These are phyloP conservation scores for Sorghum bicolor DNA, from an alignment of 176 grass and related monocot species.

Conservation along the genomic window DNA sequence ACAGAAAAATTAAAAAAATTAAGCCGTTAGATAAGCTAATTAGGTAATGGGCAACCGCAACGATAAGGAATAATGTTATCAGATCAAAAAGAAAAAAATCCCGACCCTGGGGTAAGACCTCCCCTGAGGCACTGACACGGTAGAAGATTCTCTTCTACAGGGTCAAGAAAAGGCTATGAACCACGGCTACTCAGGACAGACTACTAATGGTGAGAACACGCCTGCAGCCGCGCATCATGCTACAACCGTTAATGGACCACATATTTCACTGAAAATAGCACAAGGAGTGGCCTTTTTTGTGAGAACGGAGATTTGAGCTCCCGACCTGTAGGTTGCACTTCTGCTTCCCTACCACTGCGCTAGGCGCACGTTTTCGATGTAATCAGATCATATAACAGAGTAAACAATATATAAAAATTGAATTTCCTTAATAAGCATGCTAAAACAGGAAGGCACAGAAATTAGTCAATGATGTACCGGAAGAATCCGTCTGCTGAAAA, in stretches of 20 bases:
- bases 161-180: neutral
- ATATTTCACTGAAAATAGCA: neutral
- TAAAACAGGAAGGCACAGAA: conserved; percentile 4
- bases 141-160: neutral
- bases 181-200: neutral
- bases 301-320: neutral
- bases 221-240: neutral
- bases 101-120: neutral
- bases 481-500: conserved; percentile 7
- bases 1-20: conserved; percentile 16
- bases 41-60: neutral
- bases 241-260: neutral
- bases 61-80: neutral
- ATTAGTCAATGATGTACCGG: neutral
- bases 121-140: neutral
- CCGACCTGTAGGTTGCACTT: neutral
- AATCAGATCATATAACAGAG: neutral
- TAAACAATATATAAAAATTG: neutral
- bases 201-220: neutral
- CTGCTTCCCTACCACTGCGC: neutral
- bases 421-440: neutral
- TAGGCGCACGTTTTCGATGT: neutral
- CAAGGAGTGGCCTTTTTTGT: neutral
- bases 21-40: neutral
- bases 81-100: neutral